Base-by-base conservation (phyloP, 257 asterid species). In the Ballota nigra region DNA sequence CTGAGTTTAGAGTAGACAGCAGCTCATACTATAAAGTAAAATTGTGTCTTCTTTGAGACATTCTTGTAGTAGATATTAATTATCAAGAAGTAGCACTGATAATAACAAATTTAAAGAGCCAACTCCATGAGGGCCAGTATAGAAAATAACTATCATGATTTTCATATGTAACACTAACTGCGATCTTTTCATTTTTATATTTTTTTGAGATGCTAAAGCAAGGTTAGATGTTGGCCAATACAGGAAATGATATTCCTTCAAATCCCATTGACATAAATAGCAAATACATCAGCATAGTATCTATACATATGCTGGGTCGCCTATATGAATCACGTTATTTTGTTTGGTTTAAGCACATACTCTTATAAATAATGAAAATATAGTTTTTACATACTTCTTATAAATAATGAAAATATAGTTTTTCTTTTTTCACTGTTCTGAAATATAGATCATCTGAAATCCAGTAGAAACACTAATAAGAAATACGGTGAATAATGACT, bases 381-480 rank as follows among this genome's bases (percentile, higher is more conserved):
- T n/a, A n/a, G n/a, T n/a, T n/a, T n/a, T n/a, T n/a, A n/a, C n/a
- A n/a, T n/a, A n/a, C n/a, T n/a, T n/a, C n/a, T n/a, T n/a, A n/a
- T n/a, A n/a, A n/a, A n/a, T n/a, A n/a, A n/a, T n/a, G n/a, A 15
- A 41, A 51, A 45, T n/a, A 45, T 51, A 66, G 34, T 33, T 16
- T n/a, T 40, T 36, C 22, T 28, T 56, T 11, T 15, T 60, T 51
- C 6, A 18, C 18, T 16, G 4, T 16, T 52, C 55, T 13, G 55
- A 47, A 47, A 49, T 49, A 49, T 49, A 18, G 56, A 40, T 45
- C 23, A 70, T 64, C 15, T 24, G 60, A 52, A 68, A 61, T 66
- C 53, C 53, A 67, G 57, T 4, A 66, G 28, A 72, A 60, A 18
- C 43, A 63, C 66, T 33, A 55, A 43, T 26, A 20, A 72, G 15